Evolutionary conservation across 306 rosid species (phyloP), one percentile per base, ranked within the genome.

Genomic region (Benincasa hispida): DNA sequence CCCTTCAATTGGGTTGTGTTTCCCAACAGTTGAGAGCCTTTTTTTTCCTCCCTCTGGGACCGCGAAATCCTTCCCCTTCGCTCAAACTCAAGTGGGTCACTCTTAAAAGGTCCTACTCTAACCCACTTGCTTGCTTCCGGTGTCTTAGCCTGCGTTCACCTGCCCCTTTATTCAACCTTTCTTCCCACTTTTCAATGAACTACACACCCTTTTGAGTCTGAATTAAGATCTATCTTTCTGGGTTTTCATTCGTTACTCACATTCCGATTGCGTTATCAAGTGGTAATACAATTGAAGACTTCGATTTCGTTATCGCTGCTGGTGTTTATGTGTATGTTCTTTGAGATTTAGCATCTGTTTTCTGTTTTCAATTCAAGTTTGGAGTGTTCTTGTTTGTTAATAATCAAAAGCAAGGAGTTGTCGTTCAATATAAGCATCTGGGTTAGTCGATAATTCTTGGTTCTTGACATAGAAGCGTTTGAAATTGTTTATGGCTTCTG

Each of bases 51-150:
- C n/a, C 72, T 72, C 77, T 86, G 87, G 87, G 88, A 81, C 88
- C 88, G 85, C 86, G 84, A 80, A 82, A 87, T 83, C 82, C 88
- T 77, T 78, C 79, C 37, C 22, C 72, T 32, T 77, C 79, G 65
- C 79, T 82, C 70, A 51, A 75, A 54, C 87, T 82, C 87, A 86
- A 88, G 90, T 92, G 94, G 94, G 89, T 86, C 93, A 85, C 81
- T 82, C 83, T 79, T 83, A 82, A 87, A 87, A 87, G 92, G 92
- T 82, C 92, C 89, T 86, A 87, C 93, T 54, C 67, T 81, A 70
- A 47, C 85, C 97, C 93, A 92, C 96, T 91, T 87, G 95, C 83
- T 83, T 75, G 78, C 84, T 81, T 78, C 76, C 79, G 81, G 83
- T 85, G 87, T 85, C 87, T 86, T 34, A 60, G 51, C 78, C 87